Conservation (phyloP, 1,139 yeast genomes). For the Pichia sp. region DNA sequence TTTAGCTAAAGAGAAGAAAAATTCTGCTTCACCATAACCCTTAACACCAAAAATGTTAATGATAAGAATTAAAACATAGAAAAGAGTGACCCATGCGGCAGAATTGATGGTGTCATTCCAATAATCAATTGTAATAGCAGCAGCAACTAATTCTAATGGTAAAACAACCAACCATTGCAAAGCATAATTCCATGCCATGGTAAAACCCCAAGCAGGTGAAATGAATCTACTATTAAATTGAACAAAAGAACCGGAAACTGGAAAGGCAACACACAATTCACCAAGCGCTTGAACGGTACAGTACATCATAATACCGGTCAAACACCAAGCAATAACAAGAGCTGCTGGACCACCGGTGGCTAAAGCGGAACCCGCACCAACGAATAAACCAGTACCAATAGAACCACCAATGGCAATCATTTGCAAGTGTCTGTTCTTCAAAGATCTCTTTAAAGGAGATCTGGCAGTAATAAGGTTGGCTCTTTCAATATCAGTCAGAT, state of each 20-base stretch:
- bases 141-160: constrained; percentile 67
- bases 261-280: constrained; percentile 58
- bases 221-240: constrained; percentile 58
- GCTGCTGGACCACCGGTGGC: constrained; percentile 64
- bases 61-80: constrained; percentile 46
- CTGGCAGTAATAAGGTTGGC: constrained; percentile 59
- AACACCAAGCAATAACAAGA: constrained; percentile 45
- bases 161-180: constrained; percentile 62
- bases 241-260: constrained; percentile 66
- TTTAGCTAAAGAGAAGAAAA: constrained; percentile 50
- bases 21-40: constrained; percentile 66
- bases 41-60: constrained; percentile 54
- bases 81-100: constrained; percentile 61
- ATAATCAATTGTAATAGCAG: constrained; percentile 56
- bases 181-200: constrained; percentile 65
- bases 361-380: constrained; percentile 59
- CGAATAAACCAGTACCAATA: constrained; percentile 61
- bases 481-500: constrained; percentile 57
- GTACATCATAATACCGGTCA: constrained; percentile 44
- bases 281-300: constrained; percentile 64
- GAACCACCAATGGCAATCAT: constrained; percentile 89
- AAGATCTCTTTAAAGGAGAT: constrained; percentile 58
- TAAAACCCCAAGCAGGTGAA: constrained; percentile 69
- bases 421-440: constrained; percentile 60
- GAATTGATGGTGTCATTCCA: constrained; percentile 53